These are phyloP conservation scores for Huntiella savannae DNA, from an alignment of 2,329 filamentous ascomycete genomes.

Conservation along the genomic window DNA sequence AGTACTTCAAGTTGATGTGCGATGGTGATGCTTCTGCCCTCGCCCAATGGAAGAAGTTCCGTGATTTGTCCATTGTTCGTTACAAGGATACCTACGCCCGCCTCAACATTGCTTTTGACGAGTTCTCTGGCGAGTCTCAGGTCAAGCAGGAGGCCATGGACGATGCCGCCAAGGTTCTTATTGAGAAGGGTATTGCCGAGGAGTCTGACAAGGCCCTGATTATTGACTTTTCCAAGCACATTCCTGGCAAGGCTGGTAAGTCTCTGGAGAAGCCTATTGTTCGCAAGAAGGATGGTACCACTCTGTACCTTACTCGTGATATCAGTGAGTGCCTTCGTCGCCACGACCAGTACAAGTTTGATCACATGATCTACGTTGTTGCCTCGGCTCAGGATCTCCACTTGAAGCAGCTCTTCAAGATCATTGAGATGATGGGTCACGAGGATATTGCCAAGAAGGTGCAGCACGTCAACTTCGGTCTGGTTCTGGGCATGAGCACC, in stretches of 20 bases:
- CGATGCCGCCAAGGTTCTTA: slow-evolving; percentile 39
- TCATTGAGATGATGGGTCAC: slow-evolving; percentile 51
- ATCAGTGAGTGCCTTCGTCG: slow-evolving; percentile 55
- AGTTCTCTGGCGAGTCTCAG: slow-evolving; percentile 58
- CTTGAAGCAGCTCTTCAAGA: slow-evolving; percentile 57
- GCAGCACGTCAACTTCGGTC: slow-evolving; percentile 58
- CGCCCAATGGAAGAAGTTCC: slow-evolving; percentile 44
- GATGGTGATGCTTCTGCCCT: slow-evolving; percentile 42
- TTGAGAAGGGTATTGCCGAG: slow-evolving; percentile 44
- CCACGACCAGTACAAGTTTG: slow-evolving; percentile 43
- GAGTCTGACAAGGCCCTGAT: slow-evolving; percentile 55
- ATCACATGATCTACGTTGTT: slow-evolving; percentile 67
- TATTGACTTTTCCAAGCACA: slow-evolving; percentile 51
- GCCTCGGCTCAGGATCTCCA: slow-evolving; percentile 55
- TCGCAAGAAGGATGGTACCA: slow-evolving; percentile 55
- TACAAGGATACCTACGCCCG: slow-evolving; percentile 51
- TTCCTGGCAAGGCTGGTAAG: slow-evolving; percentile 47
- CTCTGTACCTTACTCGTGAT: slow-evolving; percentile 60
- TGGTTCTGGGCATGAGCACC: slow-evolving; percentile 53
- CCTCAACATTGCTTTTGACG: slow-evolving; percentile 52
- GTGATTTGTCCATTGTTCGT: slow-evolving; percentile 45
- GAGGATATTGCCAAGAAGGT: slow-evolving; percentile 48
- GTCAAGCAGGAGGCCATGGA: slow-evolving; percentile 50
- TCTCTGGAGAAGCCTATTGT: slow-evolving; percentile 52
- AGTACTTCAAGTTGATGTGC: slow-evolving; percentile 55